These are phyloP conservation scores for Eucalyptus regnans DNA, from an alignment of 345 rosid species.

Conservation along the genomic window DNA sequence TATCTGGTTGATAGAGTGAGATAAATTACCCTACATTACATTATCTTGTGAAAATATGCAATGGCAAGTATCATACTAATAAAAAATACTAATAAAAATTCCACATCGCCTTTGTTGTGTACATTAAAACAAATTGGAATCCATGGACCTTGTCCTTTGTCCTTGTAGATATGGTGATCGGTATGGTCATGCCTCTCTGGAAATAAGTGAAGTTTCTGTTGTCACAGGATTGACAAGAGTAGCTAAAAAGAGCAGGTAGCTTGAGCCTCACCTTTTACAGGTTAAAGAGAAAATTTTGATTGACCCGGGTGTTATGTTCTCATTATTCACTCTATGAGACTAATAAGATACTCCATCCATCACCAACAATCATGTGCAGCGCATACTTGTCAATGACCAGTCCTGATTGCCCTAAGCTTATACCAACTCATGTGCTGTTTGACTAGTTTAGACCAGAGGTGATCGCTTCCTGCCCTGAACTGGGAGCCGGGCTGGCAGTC, in stretches of 20 bases:
- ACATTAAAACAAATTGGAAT: background rate
- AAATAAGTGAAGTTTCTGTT: background rate
- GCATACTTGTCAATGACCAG: background rate
- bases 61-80: background rate
- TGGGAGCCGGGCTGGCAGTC: background rate
- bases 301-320: background rate
- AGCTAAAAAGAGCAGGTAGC: background rate
- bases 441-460: background rate
- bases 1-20: background rate
- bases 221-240: background rate
- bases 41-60: background rate
- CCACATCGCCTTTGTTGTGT: background rate
- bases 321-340: background rate
- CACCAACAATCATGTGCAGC: background rate
- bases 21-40: background rate
- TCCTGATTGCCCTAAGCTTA: background rate
- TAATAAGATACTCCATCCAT: background rate
- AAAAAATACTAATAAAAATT: background rate
- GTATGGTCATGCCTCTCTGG: background rate
- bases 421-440: background rate
- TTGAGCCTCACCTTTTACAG: background rate
- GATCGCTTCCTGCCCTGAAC: background rate
- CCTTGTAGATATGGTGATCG: background rate
- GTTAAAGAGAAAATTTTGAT: background rate
- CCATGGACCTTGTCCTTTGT: background rate